Conservation (phyloP, 2,329 filamentous ascomycete genomes). For the Cladosporium sp. region DNA sequence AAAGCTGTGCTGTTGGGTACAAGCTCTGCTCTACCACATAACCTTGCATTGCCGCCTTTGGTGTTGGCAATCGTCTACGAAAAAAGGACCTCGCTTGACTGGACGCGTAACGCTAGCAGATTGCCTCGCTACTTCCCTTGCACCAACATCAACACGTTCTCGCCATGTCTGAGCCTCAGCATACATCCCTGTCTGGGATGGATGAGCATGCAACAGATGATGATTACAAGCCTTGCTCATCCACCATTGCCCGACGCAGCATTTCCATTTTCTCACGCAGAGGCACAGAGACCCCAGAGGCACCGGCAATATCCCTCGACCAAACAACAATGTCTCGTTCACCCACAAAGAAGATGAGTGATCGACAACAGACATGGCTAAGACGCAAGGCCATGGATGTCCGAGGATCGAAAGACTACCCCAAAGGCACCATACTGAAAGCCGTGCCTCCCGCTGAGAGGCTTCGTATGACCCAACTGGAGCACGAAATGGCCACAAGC, state of each 20-base stretch:
- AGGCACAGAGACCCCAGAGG: conserved; percentile 26
- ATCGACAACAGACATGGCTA: conserved; percentile 24
- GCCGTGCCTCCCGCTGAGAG: conserved; percentile 28
- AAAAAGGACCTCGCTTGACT: background rate
- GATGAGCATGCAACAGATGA: background rate
- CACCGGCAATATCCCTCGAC: conserved; percentile 18
- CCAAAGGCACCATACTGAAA: conserved; percentile 28
- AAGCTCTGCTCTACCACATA: background rate
- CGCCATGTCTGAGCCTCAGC: background rate
- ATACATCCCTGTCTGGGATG: background rate
- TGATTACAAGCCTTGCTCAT: background rate
- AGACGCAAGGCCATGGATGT: background rate
- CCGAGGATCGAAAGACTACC: background rate
- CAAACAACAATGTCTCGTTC: conserved; percentile 14
- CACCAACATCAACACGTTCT: background rate
- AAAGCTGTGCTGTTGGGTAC: background rate
- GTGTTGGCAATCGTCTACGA: background rate
- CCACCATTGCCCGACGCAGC: conserved; percentile 23
- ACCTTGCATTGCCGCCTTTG: background rate
- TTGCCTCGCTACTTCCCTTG: background rate
- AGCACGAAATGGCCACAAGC: conserved; percentile 35
- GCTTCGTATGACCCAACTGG: conserved; percentile 29
- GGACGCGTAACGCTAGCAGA: background rate
- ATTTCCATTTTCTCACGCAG: conserved; percentile 35
- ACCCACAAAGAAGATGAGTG: conserved; percentile 19